Evolutionary conservation across 2,329 filamentous ascomycete species (phyloP).

Genomic region (Hypoxylon sp.): DNA sequence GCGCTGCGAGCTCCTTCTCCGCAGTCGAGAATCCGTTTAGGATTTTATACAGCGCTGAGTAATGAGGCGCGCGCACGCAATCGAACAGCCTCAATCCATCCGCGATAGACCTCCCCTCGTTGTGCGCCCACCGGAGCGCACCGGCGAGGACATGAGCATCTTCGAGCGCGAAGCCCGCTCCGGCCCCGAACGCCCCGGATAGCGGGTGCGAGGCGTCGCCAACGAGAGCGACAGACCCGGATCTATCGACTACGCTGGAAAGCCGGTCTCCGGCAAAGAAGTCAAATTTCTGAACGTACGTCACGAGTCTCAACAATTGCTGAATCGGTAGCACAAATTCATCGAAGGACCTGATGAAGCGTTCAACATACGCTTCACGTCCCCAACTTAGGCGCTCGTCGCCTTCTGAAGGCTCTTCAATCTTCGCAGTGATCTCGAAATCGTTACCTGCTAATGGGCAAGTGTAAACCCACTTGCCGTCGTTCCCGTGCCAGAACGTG

Average conservation of each 20-base stretch:
- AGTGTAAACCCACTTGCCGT: neutral
- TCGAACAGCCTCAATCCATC: neutral
- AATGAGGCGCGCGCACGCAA: too few relatives aligned
- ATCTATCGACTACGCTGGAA: neutral
- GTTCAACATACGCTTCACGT: neutral
- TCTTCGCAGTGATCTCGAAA: neutral
- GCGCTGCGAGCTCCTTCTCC: neutral
- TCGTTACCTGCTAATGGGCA: neutral
- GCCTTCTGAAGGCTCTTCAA: neutral
- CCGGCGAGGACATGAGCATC: neutral
- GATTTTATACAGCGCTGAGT: neutral
- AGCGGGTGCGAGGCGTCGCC: neutral
- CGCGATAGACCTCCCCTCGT: neutral
- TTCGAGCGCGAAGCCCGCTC: neutral
- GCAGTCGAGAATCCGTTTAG: neutral
- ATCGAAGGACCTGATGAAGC: neutral
- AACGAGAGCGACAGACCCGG: neutral
- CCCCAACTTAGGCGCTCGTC: neutral
- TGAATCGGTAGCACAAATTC: neutral
- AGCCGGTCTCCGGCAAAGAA: neutral
- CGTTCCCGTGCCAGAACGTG: neutral
- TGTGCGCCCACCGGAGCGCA: neutral
- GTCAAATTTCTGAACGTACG: neutral
- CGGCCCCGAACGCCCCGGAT: neutral
- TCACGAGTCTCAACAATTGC: neutral